These are phyloP conservation scores for Teunomyces panamensis DNA, from an alignment of 805 yeast genomes.

Conservation along the genomic window DNA sequence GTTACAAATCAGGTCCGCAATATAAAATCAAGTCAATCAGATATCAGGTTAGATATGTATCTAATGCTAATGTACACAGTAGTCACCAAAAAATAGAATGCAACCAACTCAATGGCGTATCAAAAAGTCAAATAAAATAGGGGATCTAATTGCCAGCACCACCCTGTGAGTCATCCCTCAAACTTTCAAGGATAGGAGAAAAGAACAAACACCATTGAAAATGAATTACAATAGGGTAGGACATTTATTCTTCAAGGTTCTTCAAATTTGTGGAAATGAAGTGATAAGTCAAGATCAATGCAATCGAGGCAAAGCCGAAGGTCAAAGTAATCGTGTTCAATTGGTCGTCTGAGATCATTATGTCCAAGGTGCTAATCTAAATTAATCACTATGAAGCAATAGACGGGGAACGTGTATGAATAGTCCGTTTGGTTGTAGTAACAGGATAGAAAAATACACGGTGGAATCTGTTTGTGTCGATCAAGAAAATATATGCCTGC, in stretches of 20 bases:
- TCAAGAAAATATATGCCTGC: background rate
- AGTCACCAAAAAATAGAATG: background rate
- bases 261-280: slow-evolving; percentile 52
- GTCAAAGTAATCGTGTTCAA: slow-evolving; percentile 68
- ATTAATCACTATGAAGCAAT: background rate
- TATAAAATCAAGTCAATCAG: background rate
- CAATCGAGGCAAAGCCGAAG: slow-evolving; percentile 71
- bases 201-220: no score
- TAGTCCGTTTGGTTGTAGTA: background rate
- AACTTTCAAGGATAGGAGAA: no score
- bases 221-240: no score
- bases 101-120: background rate
- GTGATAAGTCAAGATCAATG: slow-evolving; percentile 71
- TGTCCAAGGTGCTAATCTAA: background rate
- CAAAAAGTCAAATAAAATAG: background rate
- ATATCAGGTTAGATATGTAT: background rate
- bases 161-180: no score
- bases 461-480: background rate
- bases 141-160: no score
- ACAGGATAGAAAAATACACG: background rate
- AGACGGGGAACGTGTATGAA: no score
- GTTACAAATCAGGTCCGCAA: background rate
- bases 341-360: slow-evolving; percentile 82
- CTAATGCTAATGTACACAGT: background rate
- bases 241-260: slow-evolving; percentile 5